Percentiles rank a stretch among this genome's conserved stretches.
Conservation (phyloP, 2,329 filamentous ascomycete genomes). For the Alternaria brassicae region DNA sequence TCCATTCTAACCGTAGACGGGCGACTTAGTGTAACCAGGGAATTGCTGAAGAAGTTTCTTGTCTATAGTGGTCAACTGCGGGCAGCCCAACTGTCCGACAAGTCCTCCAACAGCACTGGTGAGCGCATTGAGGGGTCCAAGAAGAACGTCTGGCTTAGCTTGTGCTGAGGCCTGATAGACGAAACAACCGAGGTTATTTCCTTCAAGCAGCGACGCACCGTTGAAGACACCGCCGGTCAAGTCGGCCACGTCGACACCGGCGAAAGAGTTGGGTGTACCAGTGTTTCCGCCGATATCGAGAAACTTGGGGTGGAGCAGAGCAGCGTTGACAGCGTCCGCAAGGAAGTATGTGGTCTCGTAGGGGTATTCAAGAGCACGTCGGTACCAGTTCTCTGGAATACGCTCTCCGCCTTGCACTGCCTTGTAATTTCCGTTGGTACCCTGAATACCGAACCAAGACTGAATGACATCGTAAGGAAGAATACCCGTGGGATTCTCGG, state of each 20-base stretch:
- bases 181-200: slow-evolving; percentile 31
- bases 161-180: slow-evolving; percentile 28
- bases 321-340: slow-evolving; percentile 26
- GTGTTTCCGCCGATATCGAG: slow-evolving; percentile 33
- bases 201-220: slow-evolving; percentile 17
- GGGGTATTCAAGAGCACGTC: slow-evolving; percentile 30
- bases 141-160: slow-evolving; percentile 31
- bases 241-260: slow-evolving; percentile 24
- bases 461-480: slow-evolving; percentile 27
- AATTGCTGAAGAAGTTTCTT: slow-evolving; percentile 23
- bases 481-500: slow-evolving; percentile 22
- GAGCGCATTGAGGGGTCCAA: slow-evolving; percentile 21
- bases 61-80: slow-evolving; percentile 25
- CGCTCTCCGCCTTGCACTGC: slow-evolving; percentile 27
- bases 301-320: slow-evolving; percentile 31
- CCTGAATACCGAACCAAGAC: slow-evolving; percentile 34
- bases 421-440: slow-evolving; percentile 21
- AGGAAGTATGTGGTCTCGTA: slow-evolving; percentile 32
- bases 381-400: slow-evolving; percentile 35
- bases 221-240: slow-evolving; percentile 30
- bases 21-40: slow-evolving; percentile 27
- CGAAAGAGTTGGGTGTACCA: slow-evolving; percentile 33
- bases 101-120: slow-evolving; percentile 22
- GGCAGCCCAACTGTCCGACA: slow-evolving; percentile 25
- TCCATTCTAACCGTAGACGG: slow-evolving; percentile 23